Evolutionary conservation across 192 early-diverging fungal species (phyloP).

Genomic region (Lobosporangium transversale): DNA sequence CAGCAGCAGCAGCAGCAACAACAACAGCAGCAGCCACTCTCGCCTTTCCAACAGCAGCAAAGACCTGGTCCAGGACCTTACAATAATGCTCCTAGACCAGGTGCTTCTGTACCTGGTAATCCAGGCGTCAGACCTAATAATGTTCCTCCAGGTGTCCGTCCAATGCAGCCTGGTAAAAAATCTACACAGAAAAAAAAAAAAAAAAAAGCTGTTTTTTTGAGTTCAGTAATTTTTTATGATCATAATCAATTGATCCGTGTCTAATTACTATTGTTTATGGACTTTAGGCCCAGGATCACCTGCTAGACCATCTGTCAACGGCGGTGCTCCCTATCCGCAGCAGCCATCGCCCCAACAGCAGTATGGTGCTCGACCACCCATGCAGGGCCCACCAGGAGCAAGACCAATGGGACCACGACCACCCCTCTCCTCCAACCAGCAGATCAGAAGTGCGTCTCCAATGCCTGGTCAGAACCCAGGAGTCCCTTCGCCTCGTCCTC

Average conservation of each 20-base stretch:
- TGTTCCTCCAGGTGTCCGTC: conserved; percentile 19
- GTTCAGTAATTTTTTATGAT: too few relatives aligned
- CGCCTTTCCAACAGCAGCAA: conserved; percentile 33
- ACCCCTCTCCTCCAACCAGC: conserved; percentile 26
- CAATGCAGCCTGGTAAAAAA: conserved; percentile 30
- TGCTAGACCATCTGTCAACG: conserved; percentile 16
- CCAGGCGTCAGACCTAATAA: conserved; percentile 20
- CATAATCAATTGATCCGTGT: too few relatives aligned
- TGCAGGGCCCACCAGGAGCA: conserved; percentile 20
- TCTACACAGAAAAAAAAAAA: neutral
- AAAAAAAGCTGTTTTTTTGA: neutral
- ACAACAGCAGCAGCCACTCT: neutral
- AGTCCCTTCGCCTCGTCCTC: conserved; percentile 20
- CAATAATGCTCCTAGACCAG: conserved; percentile 18
- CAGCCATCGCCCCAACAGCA: conserved; percentile 26
- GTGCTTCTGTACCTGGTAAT: conserved; percentile 13
- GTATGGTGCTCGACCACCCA: conserved; percentile 26
- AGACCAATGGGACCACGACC: conserved; percentile 34
- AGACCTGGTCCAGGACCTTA: conserved; percentile 25
- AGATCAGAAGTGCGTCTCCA: conserved; percentile 35
- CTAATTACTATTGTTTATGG: neutral
- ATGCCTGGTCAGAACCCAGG: conserved; percentile 25
- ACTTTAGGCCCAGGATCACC: conserved; percentile 11
- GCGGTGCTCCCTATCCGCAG: conserved; percentile 8
- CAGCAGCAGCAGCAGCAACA: neutral